Conservation (phyloP, 768 basidiomycete genomes). For the Hemileccinum rubropunctum region DNA sequence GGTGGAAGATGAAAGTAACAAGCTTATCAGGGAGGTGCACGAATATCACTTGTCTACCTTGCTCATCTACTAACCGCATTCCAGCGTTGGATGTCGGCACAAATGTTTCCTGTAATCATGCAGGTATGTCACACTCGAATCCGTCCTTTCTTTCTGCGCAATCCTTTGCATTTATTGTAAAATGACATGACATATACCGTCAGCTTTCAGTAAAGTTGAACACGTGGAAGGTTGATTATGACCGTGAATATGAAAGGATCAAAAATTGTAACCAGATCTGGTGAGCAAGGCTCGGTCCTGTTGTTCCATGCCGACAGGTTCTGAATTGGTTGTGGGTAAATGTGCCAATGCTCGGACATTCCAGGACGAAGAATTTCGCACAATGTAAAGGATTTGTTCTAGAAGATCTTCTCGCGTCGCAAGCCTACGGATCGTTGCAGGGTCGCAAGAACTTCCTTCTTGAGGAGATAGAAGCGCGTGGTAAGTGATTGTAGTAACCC, state of each 20-base stretch:
- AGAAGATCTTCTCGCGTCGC: conserved; percentile 39
- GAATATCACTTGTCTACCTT: not conserved
- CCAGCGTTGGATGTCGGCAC: conserved; percentile 9
- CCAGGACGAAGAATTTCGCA: conserved; percentile 38
- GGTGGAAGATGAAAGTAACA: not conserved
- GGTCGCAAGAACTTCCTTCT: conserved; percentile 36
- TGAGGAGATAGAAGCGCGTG: conserved; percentile 37
- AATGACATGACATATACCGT: not conserved
- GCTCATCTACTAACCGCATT: not conserved
- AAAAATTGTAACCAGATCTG: conserved; percentile 13
- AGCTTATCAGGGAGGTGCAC: conserved; percentile 2
- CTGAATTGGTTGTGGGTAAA: not conserved
- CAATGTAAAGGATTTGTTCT: conserved; percentile 41
- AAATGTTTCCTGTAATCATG: conserved; percentile 15
- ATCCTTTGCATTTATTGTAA: not conserved
- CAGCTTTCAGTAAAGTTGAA: conserved; percentile 25
- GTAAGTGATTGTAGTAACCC: conserved; percentile 26
- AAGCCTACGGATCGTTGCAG: conserved; percentile 39
- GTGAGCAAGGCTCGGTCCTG: conserved; percentile 4
- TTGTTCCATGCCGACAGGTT: not conserved
- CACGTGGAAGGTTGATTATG: conserved; percentile 28
- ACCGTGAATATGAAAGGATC: not conserved
- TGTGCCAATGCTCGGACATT: not conserved
- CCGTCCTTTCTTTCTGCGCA: not conserved
- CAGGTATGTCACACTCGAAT: conserved; percentile 8